phyloP scores from a whole-genome alignment of 2,329 filamentous ascomycete species.

The Cyphellophora attinorum region DNA sequence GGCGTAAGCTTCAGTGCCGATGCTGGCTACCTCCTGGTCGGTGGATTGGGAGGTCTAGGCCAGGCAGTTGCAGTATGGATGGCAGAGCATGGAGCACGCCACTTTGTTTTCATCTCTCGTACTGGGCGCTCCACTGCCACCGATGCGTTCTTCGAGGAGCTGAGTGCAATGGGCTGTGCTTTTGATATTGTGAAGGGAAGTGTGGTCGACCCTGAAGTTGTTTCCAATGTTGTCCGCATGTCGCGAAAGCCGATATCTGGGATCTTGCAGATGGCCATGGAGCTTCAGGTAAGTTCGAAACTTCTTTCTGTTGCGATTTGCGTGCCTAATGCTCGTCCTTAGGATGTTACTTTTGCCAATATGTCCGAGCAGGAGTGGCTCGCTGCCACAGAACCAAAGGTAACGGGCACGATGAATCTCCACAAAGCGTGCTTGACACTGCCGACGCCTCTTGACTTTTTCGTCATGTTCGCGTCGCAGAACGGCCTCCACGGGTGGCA shows the following conservation, averaged over 20 bases:
- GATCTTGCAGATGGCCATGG: constrained; percentile 39
- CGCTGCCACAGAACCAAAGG: constrained; percentile 29
- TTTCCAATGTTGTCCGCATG: constrained; percentile 20
- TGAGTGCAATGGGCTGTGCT: constrained; percentile 12
- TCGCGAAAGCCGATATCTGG: constrained; percentile 28
- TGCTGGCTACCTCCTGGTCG: constrained; percentile 50
- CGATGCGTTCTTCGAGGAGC: constrained; percentile 13
- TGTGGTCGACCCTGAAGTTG: constrained; percentile 25
- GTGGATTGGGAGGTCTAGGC: constrained; percentile 51
- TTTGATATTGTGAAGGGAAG: constrained; percentile 20
- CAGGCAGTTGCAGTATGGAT: constrained; percentile 44
- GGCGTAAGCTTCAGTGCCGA: no score
- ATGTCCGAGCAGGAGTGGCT: constrained; percentile 31
- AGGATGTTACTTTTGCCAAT: constrained; percentile 23
- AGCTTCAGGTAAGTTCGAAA: no score
- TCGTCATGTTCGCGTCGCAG: constrained; percentile 29
- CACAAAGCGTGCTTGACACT: constrained; percentile 18
- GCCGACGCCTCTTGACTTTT: constrained; percentile 25
- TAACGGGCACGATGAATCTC: constrained; percentile 28
- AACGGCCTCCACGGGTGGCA: constrained; percentile 35
- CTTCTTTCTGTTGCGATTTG: no score
- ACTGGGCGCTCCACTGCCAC: constrained; percentile 23
- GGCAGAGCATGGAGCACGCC: constrained; percentile 39
- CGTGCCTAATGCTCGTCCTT: no score
- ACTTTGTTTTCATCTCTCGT: constrained; percentile 33